Base-by-base conservation (phyloP, 1,139 yeast species). In the Geotrichum carabidarum region DNA sequence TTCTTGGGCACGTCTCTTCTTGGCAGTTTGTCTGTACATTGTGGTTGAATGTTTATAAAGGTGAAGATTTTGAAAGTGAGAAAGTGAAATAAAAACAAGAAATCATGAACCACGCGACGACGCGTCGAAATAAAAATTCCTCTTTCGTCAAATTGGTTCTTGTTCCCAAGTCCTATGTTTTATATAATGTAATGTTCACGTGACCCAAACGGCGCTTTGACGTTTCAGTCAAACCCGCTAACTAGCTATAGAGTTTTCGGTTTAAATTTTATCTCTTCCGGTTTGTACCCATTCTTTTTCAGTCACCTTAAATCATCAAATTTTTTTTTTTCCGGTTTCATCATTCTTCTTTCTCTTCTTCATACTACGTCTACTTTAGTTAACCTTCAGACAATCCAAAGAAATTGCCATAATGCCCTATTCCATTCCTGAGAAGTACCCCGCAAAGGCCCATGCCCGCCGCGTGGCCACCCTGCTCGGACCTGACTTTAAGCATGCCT, bases 21-120 rank as follows among this genome's bases (percentile, higher is more conserved):
- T 79, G 68, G 85, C 86, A 15, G 81, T 75, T 63, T 83, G 89
- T 70, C 93, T 78, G 65, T 85, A 85, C 95, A 86, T 86, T 42
- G 43, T n/a, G 17, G 55, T 17, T 35, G 15, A 14, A 18, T 34
- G n/a, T 17, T 4, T 15, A 2, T 14, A 12, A 35, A n/a, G 14
- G 27, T 15, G 27, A 8, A 34, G 18, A 8, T 36, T 27, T 22
- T 9, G 18, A 34, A 36, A 14, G 30, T 4, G 17, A 18, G n/a
- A 35, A 45, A 37, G 30, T 15, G n/a, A 37, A 41, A 27, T 38
- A 38, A 34, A 44, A 27, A 41, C 9, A 44, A 45, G 14, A 40
- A 38, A 22, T 12, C 17, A 12, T 2, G 8, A 32, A 15, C 31
- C 15, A 32, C 18, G 38, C 8, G 38, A 36, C 35, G 14, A 32